Conservation (phyloP, 208 protist genomes). For the Wallacemonas sp. region DNA sequence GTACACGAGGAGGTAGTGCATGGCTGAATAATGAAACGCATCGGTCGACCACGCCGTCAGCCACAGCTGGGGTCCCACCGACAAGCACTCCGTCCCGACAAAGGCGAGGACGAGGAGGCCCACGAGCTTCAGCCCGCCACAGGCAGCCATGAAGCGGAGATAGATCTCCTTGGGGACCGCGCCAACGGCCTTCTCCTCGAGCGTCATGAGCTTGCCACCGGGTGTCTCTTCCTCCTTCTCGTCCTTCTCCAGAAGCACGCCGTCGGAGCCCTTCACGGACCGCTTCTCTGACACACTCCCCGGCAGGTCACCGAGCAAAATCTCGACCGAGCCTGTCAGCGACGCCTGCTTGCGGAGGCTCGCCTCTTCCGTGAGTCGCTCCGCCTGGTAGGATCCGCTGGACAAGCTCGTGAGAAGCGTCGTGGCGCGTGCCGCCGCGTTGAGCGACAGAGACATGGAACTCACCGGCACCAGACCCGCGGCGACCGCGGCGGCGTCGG, state of each 20-base stretch:
- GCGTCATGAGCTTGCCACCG: constrained; percentile 30
- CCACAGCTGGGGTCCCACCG: constrained; percentile 29
- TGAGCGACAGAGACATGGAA: not conserved
- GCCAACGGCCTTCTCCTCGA: constrained; percentile 68
- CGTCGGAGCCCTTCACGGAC: not conserved
- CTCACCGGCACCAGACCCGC: no score
- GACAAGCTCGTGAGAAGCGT: not conserved
- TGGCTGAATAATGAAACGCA: not conserved
- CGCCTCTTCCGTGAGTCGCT: not conserved
- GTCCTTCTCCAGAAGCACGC: not conserved
- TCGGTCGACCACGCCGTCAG: constrained; percentile 59
- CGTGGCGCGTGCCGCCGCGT: not conserved
- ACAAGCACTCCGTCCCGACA: constrained; percentile 21
- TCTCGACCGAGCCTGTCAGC: constrained; percentile 5
- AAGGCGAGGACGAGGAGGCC: constrained; percentile 24
- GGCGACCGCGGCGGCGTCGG: not conserved
- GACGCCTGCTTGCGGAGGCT: constrained; percentile 2
- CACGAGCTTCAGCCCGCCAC: constrained; percentile 27
- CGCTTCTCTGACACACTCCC: not conserved
- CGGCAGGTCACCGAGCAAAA: constrained; percentile 1
- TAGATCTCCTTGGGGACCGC: constrained; percentile 50
- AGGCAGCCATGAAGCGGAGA: constrained; percentile 31
- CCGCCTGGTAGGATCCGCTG: not conserved
- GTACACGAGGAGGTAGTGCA: constrained; percentile 9
- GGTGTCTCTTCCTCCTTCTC: constrained; percentile 1